Base-by-base conservation (phyloP, 78 protist species). In the Monosiga brevicollis region DNA sequence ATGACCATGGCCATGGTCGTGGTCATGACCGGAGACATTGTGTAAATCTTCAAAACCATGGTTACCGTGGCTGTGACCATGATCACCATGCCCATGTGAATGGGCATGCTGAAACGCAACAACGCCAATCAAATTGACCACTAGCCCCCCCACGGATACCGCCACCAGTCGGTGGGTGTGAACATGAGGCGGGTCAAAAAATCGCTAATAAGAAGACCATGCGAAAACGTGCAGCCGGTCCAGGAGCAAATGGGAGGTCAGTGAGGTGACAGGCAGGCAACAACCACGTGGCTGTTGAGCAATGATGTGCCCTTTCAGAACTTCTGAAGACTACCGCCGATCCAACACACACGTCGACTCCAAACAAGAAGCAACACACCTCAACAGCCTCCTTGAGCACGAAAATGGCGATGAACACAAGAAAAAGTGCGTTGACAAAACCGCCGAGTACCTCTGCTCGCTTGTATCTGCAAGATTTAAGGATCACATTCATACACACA, bases 51-150 rank as follows among this genome's bases (percentile, higher is more conserved):
- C 11, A 23, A 41, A 2, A 2, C 84, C 87, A 6, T 79, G 86
- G 81, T 90, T 90, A 0, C 82, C 32, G 81, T 90, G 93, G n/a
- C 91, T 86, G 81, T 83, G 86, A n/a, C 78, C 84, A 2, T 83
- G 83, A 76, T 70, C 82, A 1, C 82, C 78, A 22, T 86, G 76
- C 76, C 86, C 74, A 72, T 83, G 86, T 1, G 75, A 49, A 77
- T 93, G 92, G 2, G 88, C 86, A 79, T 89, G 89, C 36, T 78
- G 91, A 84, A 95, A 94, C 32, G 94, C 87, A 23, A 93, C 79
- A 11, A 95, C 75, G 73, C 98, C 98, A 40, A 93, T 86, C 42
- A 97, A 42, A 73, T 97, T 97, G 38, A 97, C 96, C 22, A 89
- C 11, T 32, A 97, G 85, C 1, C 99, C 99, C 3, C 90, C 62